Percentiles rank a stretch among this genome's conserved stretches.
Evolutionary conservation across 2,329 filamentous ascomycete genomes (phyloP).

Genomic region (Trichoderma sp.): DNA sequence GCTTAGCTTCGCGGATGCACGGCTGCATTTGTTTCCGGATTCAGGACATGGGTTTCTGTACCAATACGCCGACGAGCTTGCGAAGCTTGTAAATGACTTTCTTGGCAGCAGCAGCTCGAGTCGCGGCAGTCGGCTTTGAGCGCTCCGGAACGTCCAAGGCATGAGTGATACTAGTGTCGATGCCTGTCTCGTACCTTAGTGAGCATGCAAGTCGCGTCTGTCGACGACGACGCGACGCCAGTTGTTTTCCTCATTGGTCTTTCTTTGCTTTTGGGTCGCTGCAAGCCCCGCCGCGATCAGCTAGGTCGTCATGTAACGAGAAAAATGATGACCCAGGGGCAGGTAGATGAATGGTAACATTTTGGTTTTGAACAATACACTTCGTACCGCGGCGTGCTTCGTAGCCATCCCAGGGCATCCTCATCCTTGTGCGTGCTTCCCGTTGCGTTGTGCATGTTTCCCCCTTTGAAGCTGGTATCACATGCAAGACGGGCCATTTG

Average conservation of each 20-base stretch:
- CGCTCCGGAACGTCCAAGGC: neutral
- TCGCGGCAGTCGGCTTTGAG: slow-evolving; percentile 17
- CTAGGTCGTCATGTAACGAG: slow-evolving; percentile 14
- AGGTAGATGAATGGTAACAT: slow-evolving; percentile 11
- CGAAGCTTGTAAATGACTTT: slow-evolving; percentile 34
- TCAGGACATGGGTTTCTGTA: slow-evolving; percentile 38
- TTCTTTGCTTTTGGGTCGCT: slow-evolving; percentile 12
- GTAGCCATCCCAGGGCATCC: neutral
- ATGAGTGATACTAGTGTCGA: neutral
- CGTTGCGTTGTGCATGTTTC: neutral
- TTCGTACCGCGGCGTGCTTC: neutral
- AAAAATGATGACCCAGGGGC: slow-evolving; percentile 6
- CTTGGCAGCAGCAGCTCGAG: slow-evolving; percentile 23
- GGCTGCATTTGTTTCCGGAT: slow-evolving; percentile 36
- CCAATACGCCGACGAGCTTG: slow-evolving; percentile 34
- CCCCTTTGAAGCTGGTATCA: neutral
- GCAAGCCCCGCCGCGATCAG: slow-evolving; percentile 7
- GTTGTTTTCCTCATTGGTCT: slow-evolving; percentile 13
- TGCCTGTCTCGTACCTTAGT: slow-evolving; percentile 3
- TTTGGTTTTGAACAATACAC: neutral
- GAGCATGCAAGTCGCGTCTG: slow-evolving; percentile 16
- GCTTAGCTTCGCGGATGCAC: slow-evolving; percentile 31
- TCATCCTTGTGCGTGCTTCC: neutral
- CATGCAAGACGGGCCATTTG: neutral
- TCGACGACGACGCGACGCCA: slow-evolving; percentile 14